These are phyloP conservation scores for Dactylonectria macrodidyma DNA, from an alignment of 2,329 filamentous ascomycete species.

Conservation along the genomic window DNA sequence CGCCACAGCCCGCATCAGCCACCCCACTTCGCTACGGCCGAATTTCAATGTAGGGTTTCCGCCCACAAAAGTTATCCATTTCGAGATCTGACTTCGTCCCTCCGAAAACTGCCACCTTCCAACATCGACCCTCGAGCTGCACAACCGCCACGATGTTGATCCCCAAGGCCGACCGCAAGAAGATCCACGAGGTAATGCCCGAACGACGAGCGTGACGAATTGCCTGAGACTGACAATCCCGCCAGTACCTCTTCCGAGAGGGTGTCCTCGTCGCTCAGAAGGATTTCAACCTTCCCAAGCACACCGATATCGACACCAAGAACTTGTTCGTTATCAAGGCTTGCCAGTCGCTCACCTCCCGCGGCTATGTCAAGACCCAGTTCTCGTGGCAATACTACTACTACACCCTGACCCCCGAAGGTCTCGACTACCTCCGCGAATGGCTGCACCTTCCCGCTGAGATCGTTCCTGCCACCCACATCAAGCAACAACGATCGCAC, in stretches of 20 bases:
- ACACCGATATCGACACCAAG: conserved; percentile 98
- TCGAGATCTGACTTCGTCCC: conserved; percentile 56
- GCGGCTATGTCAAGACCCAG: conserved; percentile 99
- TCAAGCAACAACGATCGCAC: conserved; percentile 99
- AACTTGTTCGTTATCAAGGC: conserved; percentile 99
- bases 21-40: conserved; percentile 54
- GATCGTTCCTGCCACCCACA: conserved; percentile 99
- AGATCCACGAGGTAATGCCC: conserved; percentile 86
- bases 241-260: conserved; percentile 94
- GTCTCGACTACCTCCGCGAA: conserved; percentile 99
- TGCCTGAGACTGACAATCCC: conserved; percentile 48
- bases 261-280: conserved; percentile 97
- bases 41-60: conserved; percentile 58
- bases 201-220: conserved; percentile 32
- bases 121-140: conserved; percentile 65
- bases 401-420: conserved; percentile 99
- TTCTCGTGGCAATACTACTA: conserved; percentile 99
- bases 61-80: conserved; percentile 64
- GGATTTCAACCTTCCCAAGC: conserved; percentile 98
- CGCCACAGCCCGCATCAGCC: conserved; percentile 48
- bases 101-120: conserved; percentile 59
- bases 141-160: conserved; percentile 88
- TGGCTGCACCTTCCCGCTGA: conserved; percentile 99
- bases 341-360: conserved; percentile 96
- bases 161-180: conserved; percentile 99